Evolutionary conservation across 352 stramenopile species (phyloP), one percentile per base, ranked within the genome.

Genomic region (Phytophthora chlamydospora): DNA sequence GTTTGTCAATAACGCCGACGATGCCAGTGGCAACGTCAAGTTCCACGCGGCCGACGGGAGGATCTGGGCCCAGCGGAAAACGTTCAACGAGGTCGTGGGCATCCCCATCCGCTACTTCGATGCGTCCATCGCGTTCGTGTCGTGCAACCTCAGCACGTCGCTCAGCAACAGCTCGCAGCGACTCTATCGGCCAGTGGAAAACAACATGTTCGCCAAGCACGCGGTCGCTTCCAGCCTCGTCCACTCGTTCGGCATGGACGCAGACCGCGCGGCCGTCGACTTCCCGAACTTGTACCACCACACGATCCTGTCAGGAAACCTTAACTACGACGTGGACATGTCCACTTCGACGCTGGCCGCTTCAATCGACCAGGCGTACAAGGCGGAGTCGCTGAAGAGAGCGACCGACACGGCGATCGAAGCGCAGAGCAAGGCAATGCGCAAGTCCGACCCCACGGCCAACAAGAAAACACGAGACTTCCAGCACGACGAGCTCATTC

Each of bases 201-300:
- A 62, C 11, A 51, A 62, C 2, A 49, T 88, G 6, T 44, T 70
- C 14, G 64, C 69, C 2, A 93, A 92, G 53, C 79, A 93, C 41
- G 62, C 71, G 4, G 62, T 83, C 0, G 80, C 81, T 1, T 76
- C 76, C 8, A 89, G 79, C 14, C 62, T 95, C 32, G 73, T 95
- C 27, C 82, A 90, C 44, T 91, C 86, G 13, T 95, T 95, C 16
- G 79, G 75, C 27, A 93, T 93, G 83, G 83, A 90, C 55, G 78
- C 79, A 0, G 85, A 95, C 45, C 74, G 77, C 24, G 83, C 81
- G 0, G 79, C 73, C 4, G 78, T 93, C 17, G 85, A 95, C 54
- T 93, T 95, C 39, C 86, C 84, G 17, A 89, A 93, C 64, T 54
- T 93, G 8, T 95, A 91, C 16, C 84, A 95, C 40, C 86, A 95